These are phyloP conservation scores for Aciculoconidium aculeatum DNA, from an alignment of 805 yeast species.

Conservation along the genomic window DNA sequence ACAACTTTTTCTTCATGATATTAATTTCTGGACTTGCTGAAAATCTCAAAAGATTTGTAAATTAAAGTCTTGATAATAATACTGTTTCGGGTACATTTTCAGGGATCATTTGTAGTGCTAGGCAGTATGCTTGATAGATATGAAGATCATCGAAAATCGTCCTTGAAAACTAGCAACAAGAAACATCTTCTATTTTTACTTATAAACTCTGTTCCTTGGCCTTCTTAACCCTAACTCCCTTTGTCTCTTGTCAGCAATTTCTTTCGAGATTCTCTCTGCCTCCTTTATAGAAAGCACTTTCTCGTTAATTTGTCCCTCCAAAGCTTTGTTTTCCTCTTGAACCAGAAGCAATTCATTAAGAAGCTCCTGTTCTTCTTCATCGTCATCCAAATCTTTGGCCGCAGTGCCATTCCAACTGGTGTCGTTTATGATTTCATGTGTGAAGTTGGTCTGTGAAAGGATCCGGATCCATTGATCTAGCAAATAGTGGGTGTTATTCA, in stretches of 20 bases:
- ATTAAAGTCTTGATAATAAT: no score
- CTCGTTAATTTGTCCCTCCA: constrained; percentile 15
- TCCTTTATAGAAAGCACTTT: constrained; percentile 12
- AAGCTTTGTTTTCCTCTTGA: constrained; percentile 21
- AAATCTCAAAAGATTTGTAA: no score
- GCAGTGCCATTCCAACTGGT: constrained; percentile 34
- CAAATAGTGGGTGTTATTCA: constrained; percentile 43
- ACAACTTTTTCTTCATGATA: no score
- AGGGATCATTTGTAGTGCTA: no score
- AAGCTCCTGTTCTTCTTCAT: constrained; percentile 19
- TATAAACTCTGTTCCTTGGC: constrained; percentile 5
- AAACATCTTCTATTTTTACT: constrained; percentile 1
- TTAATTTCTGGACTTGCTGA: no score
- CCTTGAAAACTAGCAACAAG: no score
- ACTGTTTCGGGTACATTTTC: no score
- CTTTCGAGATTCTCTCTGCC: constrained; percentile 8
- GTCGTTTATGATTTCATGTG: constrained; percentile 42
- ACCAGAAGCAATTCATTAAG: constrained; percentile 18
- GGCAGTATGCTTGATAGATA: no score
- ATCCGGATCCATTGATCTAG: constrained; percentile 58
- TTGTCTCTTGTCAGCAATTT: constrained; percentile 13
- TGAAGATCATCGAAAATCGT: no score
- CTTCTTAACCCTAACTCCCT: constrained; percentile 19
- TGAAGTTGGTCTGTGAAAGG: constrained; percentile 55
- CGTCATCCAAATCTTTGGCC: constrained; percentile 16